Base-by-base conservation (phyloP, 371 early-diverging fungal species). In the Syncephalastrum sp. region DNA sequence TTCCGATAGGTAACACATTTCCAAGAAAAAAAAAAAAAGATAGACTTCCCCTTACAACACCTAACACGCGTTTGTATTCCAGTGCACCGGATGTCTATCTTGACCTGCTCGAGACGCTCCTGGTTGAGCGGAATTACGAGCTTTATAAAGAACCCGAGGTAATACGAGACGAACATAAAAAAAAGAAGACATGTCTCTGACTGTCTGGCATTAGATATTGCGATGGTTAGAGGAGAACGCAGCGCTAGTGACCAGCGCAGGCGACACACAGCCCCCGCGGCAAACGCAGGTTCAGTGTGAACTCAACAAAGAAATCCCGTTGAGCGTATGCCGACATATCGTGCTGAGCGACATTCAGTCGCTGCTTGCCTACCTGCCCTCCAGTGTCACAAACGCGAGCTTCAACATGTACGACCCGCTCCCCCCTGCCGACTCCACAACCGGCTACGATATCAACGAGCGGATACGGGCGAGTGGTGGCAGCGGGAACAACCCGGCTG, bases 111-210 rank as follows among this genome's bases (percentile, higher is more conserved):
- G 57, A 79, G 24, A 63, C 70, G 15, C 65, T 87, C 41, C 86
- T 78, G 64, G 81, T 86, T 5, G 85, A 86, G 56, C 73, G 87
- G 5, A 74, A 69, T 24, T 77, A 74, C 60, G 72, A 85, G 29
- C 59, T 88, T 27, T 92, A 89, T 88, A 92, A 90, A 57, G 88
- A 87, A 50, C 89, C 89, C 2, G 86, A 88, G 60, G 82, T 81
- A 17, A 12, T 5, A 33, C 38, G 8, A 10, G 2, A n/a, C n/a
- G n/a, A n/a, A n/a, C n/a, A n/a, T n/a, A n/a, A n/a, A n/a, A n/a
- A n/a, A 33, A 10, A 33, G 10, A 12, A 33, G 2, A 5, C 38
- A 33, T 33, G 38, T 33, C 38, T 2, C 38, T 33, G 5, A 21
- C 48, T 13, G 27, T 19, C 15, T 15, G 38, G 23, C 23, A 1